These are phyloP conservation scores for Litsea cubeba DNA, from an alignment of 164 flowering plant species.

Conservation along the genomic window DNA sequence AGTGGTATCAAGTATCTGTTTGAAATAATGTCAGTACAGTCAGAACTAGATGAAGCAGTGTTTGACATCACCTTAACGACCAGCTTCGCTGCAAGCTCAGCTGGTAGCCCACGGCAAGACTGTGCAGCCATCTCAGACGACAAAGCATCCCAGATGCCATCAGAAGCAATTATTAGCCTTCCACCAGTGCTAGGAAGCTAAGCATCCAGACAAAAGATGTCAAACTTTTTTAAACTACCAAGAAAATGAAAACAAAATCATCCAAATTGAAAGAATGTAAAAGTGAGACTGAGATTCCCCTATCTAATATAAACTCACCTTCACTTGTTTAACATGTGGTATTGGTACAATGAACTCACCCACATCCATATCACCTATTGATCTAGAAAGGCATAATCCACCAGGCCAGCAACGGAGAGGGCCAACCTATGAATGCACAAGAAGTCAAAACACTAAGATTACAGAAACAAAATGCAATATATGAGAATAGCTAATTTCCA, in stretches of 20 bases:
- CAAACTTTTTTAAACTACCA: slow-evolving; percentile 2
- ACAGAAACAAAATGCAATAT: not conserved
- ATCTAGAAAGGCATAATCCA: slow-evolving; percentile 87
- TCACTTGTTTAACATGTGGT: slow-evolving; percentile 96
- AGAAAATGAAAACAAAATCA: not conserved
- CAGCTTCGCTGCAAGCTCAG: slow-evolving; percentile 83
- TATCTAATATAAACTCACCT: slow-evolving; percentile 32
- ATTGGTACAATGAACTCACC: slow-evolving; percentile 88
- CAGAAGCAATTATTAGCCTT: slow-evolving; percentile 82
- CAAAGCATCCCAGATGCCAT: slow-evolving; percentile 90
- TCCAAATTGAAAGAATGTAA: not conserved
- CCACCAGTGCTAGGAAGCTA: slow-evolving; percentile 86
- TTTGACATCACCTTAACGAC: slow-evolving; percentile 60
- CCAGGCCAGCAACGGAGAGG: slow-evolving; percentile 98
- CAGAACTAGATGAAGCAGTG: not conserved
- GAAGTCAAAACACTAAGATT: not conserved
- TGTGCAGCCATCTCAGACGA: slow-evolving; percentile 78
- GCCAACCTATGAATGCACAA: slow-evolving; percentile 54
- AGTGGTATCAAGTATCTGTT: not conserved
- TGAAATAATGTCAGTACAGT: not conserved
- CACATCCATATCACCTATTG: slow-evolving; percentile 90
- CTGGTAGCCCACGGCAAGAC: slow-evolving; percentile 71
- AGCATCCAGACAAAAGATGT: slow-evolving; percentile 9
- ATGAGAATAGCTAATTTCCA: not conserved
- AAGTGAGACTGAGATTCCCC: not conserved